Base-by-base conservation (phyloP, 257 asterid species). In the Pogostemon cablin region DNA sequence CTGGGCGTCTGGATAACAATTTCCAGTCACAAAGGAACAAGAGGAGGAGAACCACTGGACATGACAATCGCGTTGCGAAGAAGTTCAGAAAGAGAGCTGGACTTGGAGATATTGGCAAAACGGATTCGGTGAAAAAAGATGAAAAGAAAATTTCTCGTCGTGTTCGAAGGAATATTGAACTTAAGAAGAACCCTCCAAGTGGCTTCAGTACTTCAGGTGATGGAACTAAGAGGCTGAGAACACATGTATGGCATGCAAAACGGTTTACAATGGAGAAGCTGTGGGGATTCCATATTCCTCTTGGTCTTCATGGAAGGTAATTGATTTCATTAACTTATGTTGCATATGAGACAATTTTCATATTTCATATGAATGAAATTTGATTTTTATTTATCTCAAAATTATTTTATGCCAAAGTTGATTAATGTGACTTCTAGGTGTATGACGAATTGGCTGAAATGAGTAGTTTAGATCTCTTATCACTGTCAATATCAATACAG, bases 171-270 rank as follows among this genome's bases (percentile, higher is more conserved):
- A 89, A 80, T 58, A 64, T 66, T 70, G 96, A 93, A 76, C 85
- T 93, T 59, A 87, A 79, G 78, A 81, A 78, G 85, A 89, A 93
- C 66, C 81, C 77, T 5, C 56, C 64, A 38, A 67, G 75, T 77
- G 96, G 97, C 25, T 91, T 84, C 83, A 75, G 81, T 72, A 84
- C 86, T 54, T 84, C 96, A 3, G 91, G 95, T 62, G 96, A 89
- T 79, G 95, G 98, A 69, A 88, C 87, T 40, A 92, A 87, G 85
- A 85, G 97, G 75, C 76, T 90, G 68, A 83, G 92, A 83, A 93
- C 98, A 9, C 98, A 93, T 79, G 79, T 91, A 40, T 93, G 99
- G 99, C 96, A 87, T 81, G 99, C 98, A 2, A 93, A 91, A 72
- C 88, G 96, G 56, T 93, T 91, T 70, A 84, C 73, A 38, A 90